A percentile compares a stretch with the other conserved stretches of the same genome.
Conservation (phyloP, 371 early-diverging fungal species). For the Mortierella sp. region DNA sequence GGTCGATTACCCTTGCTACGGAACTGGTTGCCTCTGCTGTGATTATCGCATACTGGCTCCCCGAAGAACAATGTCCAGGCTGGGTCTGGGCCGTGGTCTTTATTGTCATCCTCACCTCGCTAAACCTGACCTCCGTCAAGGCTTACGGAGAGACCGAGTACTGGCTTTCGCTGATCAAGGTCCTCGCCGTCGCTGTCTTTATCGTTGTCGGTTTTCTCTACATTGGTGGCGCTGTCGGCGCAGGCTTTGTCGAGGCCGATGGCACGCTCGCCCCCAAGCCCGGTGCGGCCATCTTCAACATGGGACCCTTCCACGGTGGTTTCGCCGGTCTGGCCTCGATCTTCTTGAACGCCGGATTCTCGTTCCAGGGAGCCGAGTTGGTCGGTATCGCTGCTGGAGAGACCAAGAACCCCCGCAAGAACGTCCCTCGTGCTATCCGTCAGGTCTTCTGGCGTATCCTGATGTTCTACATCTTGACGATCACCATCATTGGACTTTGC, state of each 20-base stretch:
- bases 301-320: constrained; percentile 83
- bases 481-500: constrained; percentile 76
- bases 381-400: constrained; percentile 83
- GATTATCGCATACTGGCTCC: constrained; percentile 81
- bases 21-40: constrained; percentile 76
- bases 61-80: constrained; percentile 59
- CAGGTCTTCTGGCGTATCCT: constrained; percentile 81
- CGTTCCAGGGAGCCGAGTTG: constrained; percentile 86
- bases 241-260: constrained; percentile 64
- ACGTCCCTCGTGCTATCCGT: constrained; percentile 78
- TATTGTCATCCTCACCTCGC: constrained; percentile 33
- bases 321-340: constrained; percentile 72
- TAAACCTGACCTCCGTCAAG: constrained; percentile 42
- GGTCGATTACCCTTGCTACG: constrained; percentile 84
- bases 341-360: constrained; percentile 86
- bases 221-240: constrained; percentile 73
- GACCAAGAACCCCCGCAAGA: constrained; percentile 75
- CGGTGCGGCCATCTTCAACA: constrained; percentile 57
- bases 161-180: constrained; percentile 68
- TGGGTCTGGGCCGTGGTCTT: constrained; percentile 44
- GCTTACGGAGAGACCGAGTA: constrained; percentile 70
- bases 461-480: constrained; percentile 78
- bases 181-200: constrained; percentile 72
- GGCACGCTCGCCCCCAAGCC: constrained; percentile 16
- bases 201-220: constrained; percentile 81